Conservation (phyloP, 192 early-diverging fungal genomes). For the Geranomyces michiganensis region DNA sequence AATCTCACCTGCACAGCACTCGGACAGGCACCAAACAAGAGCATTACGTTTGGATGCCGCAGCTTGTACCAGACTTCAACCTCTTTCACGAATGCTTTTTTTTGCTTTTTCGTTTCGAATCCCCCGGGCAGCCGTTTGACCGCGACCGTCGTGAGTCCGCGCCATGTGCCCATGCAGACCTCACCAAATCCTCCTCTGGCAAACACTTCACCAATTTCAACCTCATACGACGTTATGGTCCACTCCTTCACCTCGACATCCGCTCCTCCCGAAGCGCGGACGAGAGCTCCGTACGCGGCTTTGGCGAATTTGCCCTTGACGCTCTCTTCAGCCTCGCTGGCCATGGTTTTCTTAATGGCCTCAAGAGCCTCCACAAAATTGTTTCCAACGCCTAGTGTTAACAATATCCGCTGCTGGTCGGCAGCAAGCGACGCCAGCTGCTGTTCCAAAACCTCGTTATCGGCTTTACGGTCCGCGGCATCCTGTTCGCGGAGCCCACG, state of each 20-base stretch:
- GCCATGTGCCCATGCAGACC: conserved; percentile 24
- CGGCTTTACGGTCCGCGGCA: conserved; percentile 10
- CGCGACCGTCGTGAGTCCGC: conserved; percentile 27
- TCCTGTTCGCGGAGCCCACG: conserved; percentile 14
- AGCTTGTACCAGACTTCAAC: conserved; percentile 28
- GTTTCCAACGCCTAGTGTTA: conserved; percentile 6
- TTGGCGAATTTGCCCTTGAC: conserved; percentile 17
- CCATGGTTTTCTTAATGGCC: conserved; percentile 15
- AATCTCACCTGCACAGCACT: conserved; percentile 19
- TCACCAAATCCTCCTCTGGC: conserved; percentile 33
- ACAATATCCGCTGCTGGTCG: conserved; percentile 13
- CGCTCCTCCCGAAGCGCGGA: conserved; percentile 4
- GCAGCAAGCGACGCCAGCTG: conserved; percentile 11
- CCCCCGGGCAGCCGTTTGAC: conserved; percentile 22
- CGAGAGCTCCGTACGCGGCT: conserved; percentile 13
- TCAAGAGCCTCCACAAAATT: conserved; percentile 15
- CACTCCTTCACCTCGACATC: background rate
- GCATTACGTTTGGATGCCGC: conserved; percentile 34
- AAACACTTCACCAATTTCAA: conserved; percentile 30
- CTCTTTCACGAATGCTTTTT: conserved; percentile 15
- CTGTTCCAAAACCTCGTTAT: background rate
- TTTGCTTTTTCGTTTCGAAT: conserved; percentile 8
- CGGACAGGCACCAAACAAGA: conserved; percentile 34
- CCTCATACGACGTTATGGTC: conserved; percentile 27
- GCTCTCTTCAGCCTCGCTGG: background rate